A percentile compares a stretch with the other conserved stretches of the same genome.
Evolutionary conservation across 768 basidiomycete species (phyloP).

Genomic region (Aureoboletus auriporus): DNA sequence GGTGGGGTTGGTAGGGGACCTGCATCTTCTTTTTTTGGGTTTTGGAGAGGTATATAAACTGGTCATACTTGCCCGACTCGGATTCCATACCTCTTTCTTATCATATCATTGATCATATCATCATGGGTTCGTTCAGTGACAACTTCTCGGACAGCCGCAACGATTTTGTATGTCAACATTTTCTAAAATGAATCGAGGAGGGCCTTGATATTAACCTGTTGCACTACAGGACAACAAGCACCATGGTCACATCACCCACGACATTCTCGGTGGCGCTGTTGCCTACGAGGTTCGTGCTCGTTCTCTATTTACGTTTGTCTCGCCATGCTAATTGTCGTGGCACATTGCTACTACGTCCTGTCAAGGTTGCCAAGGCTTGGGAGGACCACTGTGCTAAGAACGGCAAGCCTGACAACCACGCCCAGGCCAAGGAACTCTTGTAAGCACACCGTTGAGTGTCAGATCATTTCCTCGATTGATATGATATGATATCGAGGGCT

Average conservation of each 20-base stretch:
- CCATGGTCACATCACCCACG: constrained; percentile 13
- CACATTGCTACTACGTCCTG: too few relatives aligned
- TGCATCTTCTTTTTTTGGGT: too few relatives aligned
- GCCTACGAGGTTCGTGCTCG: constrained; percentile 14
- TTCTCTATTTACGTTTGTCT: not conserved
- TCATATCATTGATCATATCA: not conserved
- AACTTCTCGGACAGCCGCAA: not conserved
- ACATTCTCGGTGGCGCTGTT: constrained; percentile 15
- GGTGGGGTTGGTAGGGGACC: too few relatives aligned
- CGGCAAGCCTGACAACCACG: constrained; percentile 17
- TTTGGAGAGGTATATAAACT: too few relatives aligned
- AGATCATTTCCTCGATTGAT: not conserved
- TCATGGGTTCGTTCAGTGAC: constrained; percentile 8
- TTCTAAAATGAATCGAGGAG: not conserved
- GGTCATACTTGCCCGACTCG: too few relatives aligned
- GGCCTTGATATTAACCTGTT: not conserved
- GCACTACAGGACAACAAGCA: constrained; percentile 6
- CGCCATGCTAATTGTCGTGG: too few relatives aligned
- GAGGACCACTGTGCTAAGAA: constrained; percentile 11
- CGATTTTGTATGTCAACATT: constrained; percentile 3
- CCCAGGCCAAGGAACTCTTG: constrained; percentile 19
- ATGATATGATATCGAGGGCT: constrained; percentile 2
- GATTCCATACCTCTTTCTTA: not conserved
- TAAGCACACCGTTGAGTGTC: not conserved
- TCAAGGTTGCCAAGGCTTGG: constrained; percentile 16